Conservation (phyloP, 176 grass and related monocot species). For the Neostapfia colusana region DNA sequence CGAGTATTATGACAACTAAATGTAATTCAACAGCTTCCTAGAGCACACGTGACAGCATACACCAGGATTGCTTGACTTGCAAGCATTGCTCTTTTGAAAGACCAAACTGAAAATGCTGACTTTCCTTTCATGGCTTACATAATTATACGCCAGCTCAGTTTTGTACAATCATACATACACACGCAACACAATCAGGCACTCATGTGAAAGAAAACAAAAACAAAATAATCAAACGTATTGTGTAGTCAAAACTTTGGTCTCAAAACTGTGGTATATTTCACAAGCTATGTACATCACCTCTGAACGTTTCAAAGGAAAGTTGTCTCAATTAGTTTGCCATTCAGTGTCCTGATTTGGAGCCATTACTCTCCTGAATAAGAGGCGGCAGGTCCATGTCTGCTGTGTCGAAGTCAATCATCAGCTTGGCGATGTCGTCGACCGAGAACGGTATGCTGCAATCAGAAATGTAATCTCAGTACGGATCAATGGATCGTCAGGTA, state of each 20-base stretch:
- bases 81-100: conserved; percentile 16
- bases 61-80: conserved; percentile 36
- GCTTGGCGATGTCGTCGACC: conserved; percentile 43
- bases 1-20: not conserved
- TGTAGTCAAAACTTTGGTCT: conserved; percentile 1
- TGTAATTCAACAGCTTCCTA: not conserved
- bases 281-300: conserved; percentile 36
- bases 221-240: not conserved
- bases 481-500: not conserved
- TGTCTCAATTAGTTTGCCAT: not conserved
- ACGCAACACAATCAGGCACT: conserved; percentile 35
- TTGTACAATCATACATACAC: conserved; percentile 32
- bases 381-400: conserved; percentile 48
- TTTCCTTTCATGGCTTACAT: conserved; percentile 6
- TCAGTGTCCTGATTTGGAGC: conserved; percentile 23
- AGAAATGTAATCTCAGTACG: not conserved
- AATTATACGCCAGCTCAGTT: conserved; percentile 34
- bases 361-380: conserved; percentile 37
- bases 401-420: conserved; percentile 39
- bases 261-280: conserved; percentile 49
- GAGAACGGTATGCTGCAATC: conserved; percentile 63
- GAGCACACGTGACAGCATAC: not conserved
- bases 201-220: not conserved
- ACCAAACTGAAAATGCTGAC: not conserved
- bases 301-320: conserved; percentile 4